A percentile compares a stretch with the other conserved stretches of the same genome.
These are phyloP conservation scores for Xylogone sp. DNA, from an alignment of 2,329 filamentous ascomycete species.

Conservation along the genomic window DNA sequence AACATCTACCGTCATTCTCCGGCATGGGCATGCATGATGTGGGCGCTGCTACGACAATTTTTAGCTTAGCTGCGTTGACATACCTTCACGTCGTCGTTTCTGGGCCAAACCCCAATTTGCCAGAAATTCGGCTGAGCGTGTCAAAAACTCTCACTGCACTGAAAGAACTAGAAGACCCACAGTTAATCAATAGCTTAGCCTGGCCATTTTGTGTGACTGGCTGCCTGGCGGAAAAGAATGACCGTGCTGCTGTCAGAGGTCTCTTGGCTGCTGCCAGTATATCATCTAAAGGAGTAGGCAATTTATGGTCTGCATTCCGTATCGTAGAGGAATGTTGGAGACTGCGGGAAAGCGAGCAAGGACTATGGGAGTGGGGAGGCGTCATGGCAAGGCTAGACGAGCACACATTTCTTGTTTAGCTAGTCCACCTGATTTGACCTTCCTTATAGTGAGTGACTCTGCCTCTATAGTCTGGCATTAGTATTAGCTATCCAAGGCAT, in stretches of 20 bases:
- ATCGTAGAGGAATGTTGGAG: conserved; percentile 1
- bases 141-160: neutral
- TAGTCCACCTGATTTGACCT: too few relatives aligned
- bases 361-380: too few relatives aligned
- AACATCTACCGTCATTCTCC: neutral
- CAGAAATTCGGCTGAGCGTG: conserved; percentile 3
- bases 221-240: neutral
- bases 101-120: neutral
- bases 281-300: neutral
- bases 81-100: conserved; percentile 6
- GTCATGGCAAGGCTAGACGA: too few relatives aligned
- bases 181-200: neutral
- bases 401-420: too few relatives aligned
- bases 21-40: too few relatives aligned
- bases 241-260: neutral
- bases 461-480: too few relatives aligned
- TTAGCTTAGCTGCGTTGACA: conserved; percentile 1
- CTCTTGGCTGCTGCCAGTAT: neutral
- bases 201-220: conserved; percentile 2
- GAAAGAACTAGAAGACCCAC: neutral
- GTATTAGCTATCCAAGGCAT: too few relatives aligned
- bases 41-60: neutral
- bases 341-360: neutral
- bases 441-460: too few relatives aligned
- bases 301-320: neutral